phyloP scores from a whole-genome alignment of 768 basidiomycete species.

The Sistotremastrum suecicum region DNA sequence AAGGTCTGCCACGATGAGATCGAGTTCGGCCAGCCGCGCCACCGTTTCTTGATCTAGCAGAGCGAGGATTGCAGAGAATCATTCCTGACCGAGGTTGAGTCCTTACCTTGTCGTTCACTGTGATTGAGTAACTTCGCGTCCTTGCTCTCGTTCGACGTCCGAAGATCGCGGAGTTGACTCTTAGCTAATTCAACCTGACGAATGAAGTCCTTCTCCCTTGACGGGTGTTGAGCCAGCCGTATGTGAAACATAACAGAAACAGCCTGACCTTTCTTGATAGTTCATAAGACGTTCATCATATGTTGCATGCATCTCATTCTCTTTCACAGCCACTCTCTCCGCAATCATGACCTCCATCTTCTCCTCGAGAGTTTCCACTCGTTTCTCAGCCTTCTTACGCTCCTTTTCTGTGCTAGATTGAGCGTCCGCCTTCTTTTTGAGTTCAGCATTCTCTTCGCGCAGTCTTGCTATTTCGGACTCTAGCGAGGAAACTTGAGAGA shows the following conservation, averaged over 20 bases:
- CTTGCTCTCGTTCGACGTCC: constrained; percentile 80
- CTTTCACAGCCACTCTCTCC: constrained; percentile 82
- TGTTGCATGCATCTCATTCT: constrained; percentile 92
- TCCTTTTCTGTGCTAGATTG: constrained; percentile 45
- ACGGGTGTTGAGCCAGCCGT: neutral
- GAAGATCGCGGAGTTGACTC: constrained; percentile 80
- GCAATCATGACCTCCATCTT: constrained; percentile 95
- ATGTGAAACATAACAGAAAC: neutral
- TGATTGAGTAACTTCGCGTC: constrained; percentile 89
- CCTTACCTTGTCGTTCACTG: constrained; percentile 73
- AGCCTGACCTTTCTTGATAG: constrained; percentile 75
- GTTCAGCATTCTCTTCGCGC: constrained; percentile 69
- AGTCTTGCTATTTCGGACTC: constrained; percentile 60
- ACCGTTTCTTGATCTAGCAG: constrained; percentile 77
- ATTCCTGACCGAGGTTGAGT: neutral
- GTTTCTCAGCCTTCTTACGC: constrained; percentile 62
- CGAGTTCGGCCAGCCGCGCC: constrained; percentile 81
- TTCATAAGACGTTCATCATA: constrained; percentile 94
- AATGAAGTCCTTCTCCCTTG: constrained; percentile 82
- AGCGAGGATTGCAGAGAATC: neutral
- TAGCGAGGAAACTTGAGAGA: constrained; percentile 64
- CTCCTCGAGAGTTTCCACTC: constrained; percentile 66
- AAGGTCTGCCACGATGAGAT: constrained; percentile 89
- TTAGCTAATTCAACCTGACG: constrained; percentile 83
- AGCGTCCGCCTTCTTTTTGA: constrained; percentile 60